These are phyloP conservation scores for Auxenochlorella pyrenoidosa DNA, from an alignment of 139 green algal species.

Conservation along the genomic window DNA sequence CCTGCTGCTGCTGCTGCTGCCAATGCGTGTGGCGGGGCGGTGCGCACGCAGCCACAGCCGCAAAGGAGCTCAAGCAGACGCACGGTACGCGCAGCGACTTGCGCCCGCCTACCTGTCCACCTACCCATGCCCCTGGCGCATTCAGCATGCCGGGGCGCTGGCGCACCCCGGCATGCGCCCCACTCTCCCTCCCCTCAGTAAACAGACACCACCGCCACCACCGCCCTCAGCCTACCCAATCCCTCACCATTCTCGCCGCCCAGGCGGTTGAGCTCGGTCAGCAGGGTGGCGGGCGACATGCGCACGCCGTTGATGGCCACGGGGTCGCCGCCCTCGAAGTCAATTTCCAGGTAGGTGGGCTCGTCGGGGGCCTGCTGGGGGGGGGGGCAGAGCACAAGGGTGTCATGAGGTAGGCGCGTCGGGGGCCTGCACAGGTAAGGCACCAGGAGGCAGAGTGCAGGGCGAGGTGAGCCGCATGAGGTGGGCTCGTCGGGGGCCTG, in stretches of 20 bases:
- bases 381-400: not conserved
- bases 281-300: conserved; percentile 89
- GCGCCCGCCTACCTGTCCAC: too few species aligned
- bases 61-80: too few species aligned
- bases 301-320: conserved; percentile 92
- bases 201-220: not conserved
- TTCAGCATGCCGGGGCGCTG: too few species aligned
- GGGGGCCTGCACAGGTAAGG: not conserved
- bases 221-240: too few species aligned
- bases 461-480: not conserved
- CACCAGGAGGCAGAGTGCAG: not conserved
- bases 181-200: not conserved
- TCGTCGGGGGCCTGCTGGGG: conserved; percentile 82
- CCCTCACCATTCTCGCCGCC: conserved; percentile 59
- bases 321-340: conserved; percentile 96
- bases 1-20: too few species aligned
- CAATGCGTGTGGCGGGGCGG: too few species aligned
- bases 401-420: not conserved
- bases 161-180: too few species aligned
- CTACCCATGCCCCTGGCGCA: too few species aligned
- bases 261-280: conserved; percentile 94
- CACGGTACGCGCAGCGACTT: too few species aligned
- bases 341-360: conserved; percentile 94
- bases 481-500: too few species aligned
- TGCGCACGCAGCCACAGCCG: too few species aligned